Base-by-base conservation (phyloP, 257 asterid genomes). In the Nicotiana otophora region DNA sequence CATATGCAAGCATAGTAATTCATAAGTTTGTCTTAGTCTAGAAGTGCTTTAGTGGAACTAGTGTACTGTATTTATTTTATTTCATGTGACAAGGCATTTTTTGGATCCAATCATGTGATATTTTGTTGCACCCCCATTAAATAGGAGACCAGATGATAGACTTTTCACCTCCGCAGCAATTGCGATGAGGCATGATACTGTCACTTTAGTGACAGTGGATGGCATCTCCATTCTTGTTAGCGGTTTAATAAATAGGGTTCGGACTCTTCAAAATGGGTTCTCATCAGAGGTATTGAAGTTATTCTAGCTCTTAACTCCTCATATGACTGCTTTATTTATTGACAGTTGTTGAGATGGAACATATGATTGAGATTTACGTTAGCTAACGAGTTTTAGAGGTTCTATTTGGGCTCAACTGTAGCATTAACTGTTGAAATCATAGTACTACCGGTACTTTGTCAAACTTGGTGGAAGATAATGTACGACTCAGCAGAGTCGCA, bases 231-330 rank as follows among this genome's bases (percentile, higher is more conserved):
- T 94, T 84, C 57, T 83, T 87, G 46, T 92, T 81, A 74, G 82
- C 36, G 97, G 97, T 72, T 83, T 80, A 67, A 87, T 95, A 76
- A 91, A 90, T 81, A 88, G 81, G 88, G 51, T 85, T 30, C 92
- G 84, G 55, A 88, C 97, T 14, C 88, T 88, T 34, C 81, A 86
- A 62, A 92, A 88, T 85, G 97, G 98, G 61, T 91, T 95, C 88
- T 78, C 91, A 20, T 19, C 26, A 16, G 91, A 91, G 97, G 97
- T 93, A 84, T 53, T 78, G 39, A 69, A 36, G 26, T 68, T 68
- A 39, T 75, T 15, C 11, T 84, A 26, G 76, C 81, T 33, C 77
- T 30, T 39, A 58, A 16, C 31, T 57, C 2, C 26, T 34, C 70
- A 28, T 11, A 42, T 65, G 36, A 19, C 19, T 7, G 39, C 30